phyloP scores from a whole-genome alignment of 345 rosid genomes.

The Citrus cavaleriei region DNA sequence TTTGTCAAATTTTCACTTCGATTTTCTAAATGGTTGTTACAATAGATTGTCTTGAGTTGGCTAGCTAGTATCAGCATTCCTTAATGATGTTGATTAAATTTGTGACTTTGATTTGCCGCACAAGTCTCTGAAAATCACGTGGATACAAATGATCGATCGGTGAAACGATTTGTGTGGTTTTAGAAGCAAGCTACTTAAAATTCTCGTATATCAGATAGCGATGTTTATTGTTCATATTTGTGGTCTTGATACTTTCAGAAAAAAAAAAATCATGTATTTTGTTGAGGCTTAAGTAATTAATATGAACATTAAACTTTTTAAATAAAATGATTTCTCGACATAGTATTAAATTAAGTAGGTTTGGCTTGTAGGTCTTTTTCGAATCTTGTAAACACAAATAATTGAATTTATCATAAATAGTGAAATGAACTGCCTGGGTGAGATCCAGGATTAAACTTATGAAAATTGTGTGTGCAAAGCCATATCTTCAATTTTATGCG shows the following conservation, averaged over 20 bases:
- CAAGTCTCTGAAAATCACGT: neutral
- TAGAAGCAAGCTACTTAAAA: neutral
- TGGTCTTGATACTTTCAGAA: neutral
- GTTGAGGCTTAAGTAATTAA: too few species aligned
- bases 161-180: neutral
- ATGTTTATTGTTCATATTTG: neutral
- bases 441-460: too few species aligned
- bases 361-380: too few species aligned
- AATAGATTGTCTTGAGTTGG: neutral
- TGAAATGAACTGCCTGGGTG: too few species aligned
- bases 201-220: neutral
- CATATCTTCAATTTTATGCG: too few species aligned
- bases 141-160: neutral
- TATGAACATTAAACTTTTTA: too few species aligned
- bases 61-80: neutral
- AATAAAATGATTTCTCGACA: too few species aligned
- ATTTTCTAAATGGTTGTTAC: neutral
- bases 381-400: too few species aligned
- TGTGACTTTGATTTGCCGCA: neutral
- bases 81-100: neutral
- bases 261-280: too few species aligned
- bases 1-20: neutral
- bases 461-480: too few species aligned
- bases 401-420: too few species aligned
- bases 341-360: too few species aligned